Evolutionary conservation across 2,329 filamentous ascomycete species (phyloP), one percentile per base, ranked within the genome.

Genomic region (Beauveria rudraprayagi): DNA sequence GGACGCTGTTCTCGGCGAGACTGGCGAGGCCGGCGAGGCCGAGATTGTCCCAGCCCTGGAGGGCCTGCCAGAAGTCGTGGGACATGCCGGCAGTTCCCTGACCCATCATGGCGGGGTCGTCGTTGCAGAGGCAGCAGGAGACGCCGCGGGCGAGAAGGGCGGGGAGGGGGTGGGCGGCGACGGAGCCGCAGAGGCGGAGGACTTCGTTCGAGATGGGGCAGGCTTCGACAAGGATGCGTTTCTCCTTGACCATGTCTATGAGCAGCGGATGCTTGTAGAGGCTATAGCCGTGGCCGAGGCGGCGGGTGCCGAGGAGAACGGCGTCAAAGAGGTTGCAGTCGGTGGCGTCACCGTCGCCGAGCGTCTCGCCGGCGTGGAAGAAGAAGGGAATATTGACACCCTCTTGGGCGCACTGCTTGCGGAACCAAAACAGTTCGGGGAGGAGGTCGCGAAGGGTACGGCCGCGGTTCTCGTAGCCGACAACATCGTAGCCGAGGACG

Each of bases 191-290:
- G 19, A 96, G 83, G 0, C 91, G 83, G 10, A 96, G 80, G 2
- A 95, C 87, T 71, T 96, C 92, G 73, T 96, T 96, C 16, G 88
- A 92, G 62, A 96, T 92, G 0, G 92, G 92, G 72, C 92, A 97
- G 67, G 87, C 90, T 73, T 97, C 94, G 61, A 97, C 78, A 7
- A 96, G 80, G 63, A 97, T 95, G 65, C 87, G 87, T 76, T 90
- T 91, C 65, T 96, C 88, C 69, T 92, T 93, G 66, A 96, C 87
- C 77, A 96, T 88, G 68, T 96, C 89, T 65, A 95, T 84, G 14
- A 97, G 83, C 5, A 96, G 80, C 0, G 93, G 94, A 73, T 97
- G 94, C 71, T 95, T 96, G 80, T 88, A 94, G 11, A 97, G 79
- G 24, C 89, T 91, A 73, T 91, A 94, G 1, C 86, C 92, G 70